Conservation (phyloP, 345 rosid genomes). For the Limnanthes douglasii region DNA sequence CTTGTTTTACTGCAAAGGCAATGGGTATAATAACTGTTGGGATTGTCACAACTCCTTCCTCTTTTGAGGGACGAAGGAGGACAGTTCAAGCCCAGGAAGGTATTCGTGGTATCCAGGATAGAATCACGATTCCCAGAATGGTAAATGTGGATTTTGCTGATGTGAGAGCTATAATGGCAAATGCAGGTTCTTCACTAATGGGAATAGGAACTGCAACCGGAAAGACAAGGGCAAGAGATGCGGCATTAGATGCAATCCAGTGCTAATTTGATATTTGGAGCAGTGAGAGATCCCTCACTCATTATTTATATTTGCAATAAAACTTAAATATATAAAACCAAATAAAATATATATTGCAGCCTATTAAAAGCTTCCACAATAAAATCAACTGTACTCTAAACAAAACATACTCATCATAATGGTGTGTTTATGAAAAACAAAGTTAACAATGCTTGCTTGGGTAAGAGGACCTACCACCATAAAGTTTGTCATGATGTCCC, state of each 20-base stretch:
- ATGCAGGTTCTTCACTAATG: conserved; percentile 95
- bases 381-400: no score
- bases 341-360: no score
- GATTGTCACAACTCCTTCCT: conserved; percentile 90
- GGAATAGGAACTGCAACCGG: conserved; percentile 98
- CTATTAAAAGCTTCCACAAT: no score
- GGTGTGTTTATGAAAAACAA: no score
- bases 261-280: conserved; percentile 95
- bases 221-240: conserved; percentile 97
- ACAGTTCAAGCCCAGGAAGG: conserved; percentile 97
- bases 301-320: no score
- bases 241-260: conserved; percentile 92
- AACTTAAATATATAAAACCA: no score
- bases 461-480: no score
- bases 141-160: conserved; percentile 99
- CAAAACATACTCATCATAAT: no score
- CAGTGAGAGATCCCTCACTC: conserved; percentile 81
- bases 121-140: conserved; percentile 84
- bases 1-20: conserved; percentile 46
- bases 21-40: conserved; percentile 98
- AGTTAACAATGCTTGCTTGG: no score
- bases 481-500: no score
- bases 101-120: conserved; percentile 94
- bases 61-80: conserved; percentile 96
- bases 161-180: conserved; percentile 95